Percentiles rank a stretch among this genome's conserved stretches.
Evolutionary conservation across 2,329 filamentous ascomycete genomes (phyloP).

Genomic region (Trichoderma sp.): DNA sequence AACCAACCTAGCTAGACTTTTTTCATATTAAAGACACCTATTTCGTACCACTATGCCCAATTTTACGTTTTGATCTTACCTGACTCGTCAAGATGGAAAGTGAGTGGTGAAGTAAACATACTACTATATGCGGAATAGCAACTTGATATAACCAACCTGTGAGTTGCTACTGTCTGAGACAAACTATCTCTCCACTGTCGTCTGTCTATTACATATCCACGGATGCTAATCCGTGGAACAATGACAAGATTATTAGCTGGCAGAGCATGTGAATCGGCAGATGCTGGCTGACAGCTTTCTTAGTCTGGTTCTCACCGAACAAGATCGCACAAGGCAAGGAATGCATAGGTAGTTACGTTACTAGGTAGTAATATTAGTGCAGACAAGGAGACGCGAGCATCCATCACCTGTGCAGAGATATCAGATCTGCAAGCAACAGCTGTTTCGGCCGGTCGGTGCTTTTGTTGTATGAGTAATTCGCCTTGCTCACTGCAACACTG

Average conservation of each 20-base stretch:
- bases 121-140: neutral
- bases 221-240: neutral
- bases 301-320: neutral
- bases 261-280: neutral
- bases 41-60: conserved; percentile 21
- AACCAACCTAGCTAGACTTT: conserved; percentile 40
- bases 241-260: neutral
- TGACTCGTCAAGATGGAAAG: neutral
- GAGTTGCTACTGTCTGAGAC: neutral
- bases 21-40: conserved; percentile 32
- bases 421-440: conserved; percentile 8
- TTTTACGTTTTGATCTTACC: neutral
- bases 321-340: neutral
- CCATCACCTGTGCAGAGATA: neutral
- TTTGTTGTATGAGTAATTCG: neutral
- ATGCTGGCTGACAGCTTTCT: neutral
- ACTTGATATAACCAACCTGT: neutral
- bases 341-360: neutral
- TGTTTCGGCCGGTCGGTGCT: neutral
- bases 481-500: neutral
- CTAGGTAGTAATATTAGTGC: too few species aligned
- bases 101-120: neutral
- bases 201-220: neutral
- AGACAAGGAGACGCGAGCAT: neutral
- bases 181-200: neutral